Conservation (phyloP, 441 rosid genomes). For the Croton setiger region DNA sequence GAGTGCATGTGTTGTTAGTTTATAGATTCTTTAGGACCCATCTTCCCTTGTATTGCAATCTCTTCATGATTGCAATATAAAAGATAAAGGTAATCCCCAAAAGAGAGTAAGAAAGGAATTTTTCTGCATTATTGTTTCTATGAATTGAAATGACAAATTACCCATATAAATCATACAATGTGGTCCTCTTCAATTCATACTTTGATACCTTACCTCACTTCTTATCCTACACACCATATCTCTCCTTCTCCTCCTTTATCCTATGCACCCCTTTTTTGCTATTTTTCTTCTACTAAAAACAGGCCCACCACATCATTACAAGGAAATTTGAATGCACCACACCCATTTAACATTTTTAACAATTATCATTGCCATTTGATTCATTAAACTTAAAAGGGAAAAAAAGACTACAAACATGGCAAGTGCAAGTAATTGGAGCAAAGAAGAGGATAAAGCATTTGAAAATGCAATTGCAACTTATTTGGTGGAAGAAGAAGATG, state of each 20-base stretch:
- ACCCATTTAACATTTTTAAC: conserved; percentile 15
- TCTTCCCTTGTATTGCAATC: neutral
- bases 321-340: conserved; percentile 22
- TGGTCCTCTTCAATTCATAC: conserved; percentile 45
- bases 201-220: conserved; percentile 29
- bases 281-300: conserved; percentile 12
- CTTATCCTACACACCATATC: conserved; percentile 29
- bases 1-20: neutral
- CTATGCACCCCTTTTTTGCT: conserved; percentile 25
- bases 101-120: neutral
- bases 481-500: conserved; percentile 37
- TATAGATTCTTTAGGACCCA: conserved; percentile 22
- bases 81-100: neutral
- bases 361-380: conserved; percentile 17
- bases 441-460: conserved; percentile 74
- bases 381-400: neutral
- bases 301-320: conserved; percentile 21
- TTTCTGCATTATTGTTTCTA: neutral
- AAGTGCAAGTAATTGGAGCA: conserved; percentile 53
- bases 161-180: conserved; percentile 26
- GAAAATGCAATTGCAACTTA: conserved; percentile 69
- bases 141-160: conserved; percentile 23
- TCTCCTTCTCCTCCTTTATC: conserved; percentile 20
- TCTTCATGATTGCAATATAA: conserved; percentile 11
- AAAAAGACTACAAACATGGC: conserved; percentile 34